Conservation (phyloP, 164 flowering plant species). For the Nelumbo lutea region DNA sequence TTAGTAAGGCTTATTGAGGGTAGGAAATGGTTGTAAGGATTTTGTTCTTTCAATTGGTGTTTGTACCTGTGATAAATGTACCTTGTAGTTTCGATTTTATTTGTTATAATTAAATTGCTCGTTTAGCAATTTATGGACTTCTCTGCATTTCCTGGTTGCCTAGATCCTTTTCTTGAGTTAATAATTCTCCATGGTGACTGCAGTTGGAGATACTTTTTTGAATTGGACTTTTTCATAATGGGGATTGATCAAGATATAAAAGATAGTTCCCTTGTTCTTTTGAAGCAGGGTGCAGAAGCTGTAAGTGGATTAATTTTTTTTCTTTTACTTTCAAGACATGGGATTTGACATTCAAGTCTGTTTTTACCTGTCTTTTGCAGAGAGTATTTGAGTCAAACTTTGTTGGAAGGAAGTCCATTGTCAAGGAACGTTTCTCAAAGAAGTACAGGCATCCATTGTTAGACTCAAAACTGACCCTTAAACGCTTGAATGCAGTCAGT, state of each 20-base stretch:
- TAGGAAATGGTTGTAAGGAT: background rate
- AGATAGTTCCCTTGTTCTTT: constrained; percentile 43
- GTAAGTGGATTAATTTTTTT: constrained; percentile 41
- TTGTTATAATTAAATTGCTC: background rate
- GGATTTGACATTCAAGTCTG: background rate
- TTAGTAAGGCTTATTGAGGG: no score
- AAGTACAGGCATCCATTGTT: constrained; percentile 88
- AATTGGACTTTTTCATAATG: constrained; percentile 21
- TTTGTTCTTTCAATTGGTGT: background rate
- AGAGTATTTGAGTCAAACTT: constrained; percentile 80
- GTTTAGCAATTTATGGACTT: background rate
- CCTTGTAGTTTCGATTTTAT: background rate
- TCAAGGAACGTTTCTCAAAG: constrained; percentile 95
- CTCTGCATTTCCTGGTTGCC: background rate
- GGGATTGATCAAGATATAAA: constrained; percentile 32
- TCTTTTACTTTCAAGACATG: background rate
- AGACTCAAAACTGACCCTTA: constrained; percentile 78
- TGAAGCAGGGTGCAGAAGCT: constrained; percentile 98
- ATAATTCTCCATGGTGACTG: constrained; percentile 2
- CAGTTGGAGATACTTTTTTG: background rate
- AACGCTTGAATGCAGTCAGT: constrained; percentile 88
- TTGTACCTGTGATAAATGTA: background rate
- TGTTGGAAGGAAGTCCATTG: constrained; percentile 66
- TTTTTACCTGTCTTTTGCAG: constrained; percentile 29
- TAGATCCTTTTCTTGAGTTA: constrained; percentile 6